Evolutionary conservation across 306 rosid species (phyloP).

Genomic region (Prunus campanulata): DNA sequence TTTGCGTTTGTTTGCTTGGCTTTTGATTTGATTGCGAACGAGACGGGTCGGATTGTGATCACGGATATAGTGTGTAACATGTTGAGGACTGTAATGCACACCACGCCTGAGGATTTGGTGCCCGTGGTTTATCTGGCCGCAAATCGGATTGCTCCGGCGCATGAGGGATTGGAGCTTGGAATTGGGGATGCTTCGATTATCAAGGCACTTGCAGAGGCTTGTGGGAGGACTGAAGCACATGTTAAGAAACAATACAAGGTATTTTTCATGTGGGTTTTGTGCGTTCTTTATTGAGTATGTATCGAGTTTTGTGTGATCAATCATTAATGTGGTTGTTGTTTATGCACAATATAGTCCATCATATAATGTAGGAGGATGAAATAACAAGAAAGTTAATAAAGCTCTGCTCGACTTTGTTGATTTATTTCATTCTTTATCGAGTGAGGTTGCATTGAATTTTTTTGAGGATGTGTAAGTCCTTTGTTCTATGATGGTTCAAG

Average conservation of each 20-base stretch:
- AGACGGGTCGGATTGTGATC: conserved; percentile 60
- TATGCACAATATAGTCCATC: not conserved
- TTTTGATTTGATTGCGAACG: conserved; percentile 54
- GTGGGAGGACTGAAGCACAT: conserved; percentile 61
- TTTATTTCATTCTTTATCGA: not conserved
- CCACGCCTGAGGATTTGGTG: conserved; percentile 68
- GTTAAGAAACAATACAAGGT: conserved; percentile 75
- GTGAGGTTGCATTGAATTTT: not conserved
- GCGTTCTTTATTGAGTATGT: not conserved
- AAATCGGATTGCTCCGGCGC: conserved; percentile 70
- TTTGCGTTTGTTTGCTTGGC: conserved; percentile 58
- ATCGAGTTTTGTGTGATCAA: not conserved
- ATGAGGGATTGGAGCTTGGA: conserved; percentile 77
- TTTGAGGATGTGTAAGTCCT: not conserved
- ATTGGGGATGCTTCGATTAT: conserved; percentile 81
- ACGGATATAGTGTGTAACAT: conserved; percentile 80
- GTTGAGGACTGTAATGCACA: conserved; percentile 71
- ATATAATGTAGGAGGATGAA: not conserved
- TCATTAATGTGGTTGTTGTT: not conserved
- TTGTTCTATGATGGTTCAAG: not conserved
- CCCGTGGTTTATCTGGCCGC: conserved; percentile 64
- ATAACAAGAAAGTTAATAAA: not conserved
- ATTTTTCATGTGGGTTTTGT: not conserved
- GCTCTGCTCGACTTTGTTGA: not conserved
- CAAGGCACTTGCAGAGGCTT: conserved; percentile 83